Conservation (phyloP, 768 basidiomycete genomes). For the Gymnopilus junonius region DNA sequence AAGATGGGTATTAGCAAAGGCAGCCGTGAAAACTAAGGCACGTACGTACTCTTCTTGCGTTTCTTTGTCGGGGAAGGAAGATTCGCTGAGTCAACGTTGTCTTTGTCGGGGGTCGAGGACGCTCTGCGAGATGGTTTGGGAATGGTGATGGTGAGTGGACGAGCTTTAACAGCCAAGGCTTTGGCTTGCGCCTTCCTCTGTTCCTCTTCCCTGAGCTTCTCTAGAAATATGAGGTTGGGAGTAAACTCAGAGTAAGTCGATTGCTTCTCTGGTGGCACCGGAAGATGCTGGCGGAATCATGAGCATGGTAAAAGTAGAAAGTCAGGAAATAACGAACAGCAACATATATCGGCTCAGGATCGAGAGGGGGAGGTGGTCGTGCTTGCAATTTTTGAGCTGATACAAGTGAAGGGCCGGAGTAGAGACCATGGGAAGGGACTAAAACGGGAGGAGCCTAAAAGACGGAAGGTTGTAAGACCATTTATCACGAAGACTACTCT, state of each 20-base stretch:
- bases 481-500: too few relatives aligned
- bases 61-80: neutral
- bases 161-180: neutral
- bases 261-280: constrained; percentile 22
- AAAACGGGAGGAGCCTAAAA: neutral
- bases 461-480: too few relatives aligned
- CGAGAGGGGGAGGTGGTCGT: neutral
- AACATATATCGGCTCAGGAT: neutral
- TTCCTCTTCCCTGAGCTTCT: constrained; percentile 15
- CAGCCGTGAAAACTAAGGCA: neutral
- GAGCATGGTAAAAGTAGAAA: neutral
- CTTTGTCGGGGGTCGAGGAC: neutral
- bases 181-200: neutral
- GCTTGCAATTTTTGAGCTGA: neutral
- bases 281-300: constrained; percentile 19
- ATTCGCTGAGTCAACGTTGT: neutral
- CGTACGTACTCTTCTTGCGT: constrained; percentile 2
- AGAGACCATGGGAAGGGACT: neutral
- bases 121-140: neutral
- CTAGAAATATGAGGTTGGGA: constrained; percentile 25
- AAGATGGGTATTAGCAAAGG: neutral
- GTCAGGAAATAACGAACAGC: neutral
- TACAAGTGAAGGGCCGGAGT: neutral
- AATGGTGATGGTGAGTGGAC: neutral
- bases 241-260: constrained; percentile 32